These are phyloP conservation scores for Fusarium irregulare DNA, from an alignment of 2,329 filamentous ascomycete species.

Conservation along the genomic window DNA sequence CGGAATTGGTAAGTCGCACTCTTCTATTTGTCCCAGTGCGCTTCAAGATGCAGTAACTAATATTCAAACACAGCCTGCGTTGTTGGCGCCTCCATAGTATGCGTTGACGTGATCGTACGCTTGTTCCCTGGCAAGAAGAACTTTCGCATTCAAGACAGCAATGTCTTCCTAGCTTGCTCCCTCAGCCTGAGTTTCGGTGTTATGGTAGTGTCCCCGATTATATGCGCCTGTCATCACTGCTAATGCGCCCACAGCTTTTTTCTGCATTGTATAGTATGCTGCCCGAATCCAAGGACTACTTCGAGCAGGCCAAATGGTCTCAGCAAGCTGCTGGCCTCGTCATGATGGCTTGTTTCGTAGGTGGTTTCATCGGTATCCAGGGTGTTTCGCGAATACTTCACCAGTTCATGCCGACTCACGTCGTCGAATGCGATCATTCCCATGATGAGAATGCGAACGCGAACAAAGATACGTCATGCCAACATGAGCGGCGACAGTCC, in stretches of 20 bases:
- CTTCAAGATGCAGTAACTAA: neutral
- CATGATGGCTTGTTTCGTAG: constrained; percentile 76
- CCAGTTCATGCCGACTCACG: constrained; percentile 78
- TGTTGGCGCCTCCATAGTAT: constrained; percentile 85
- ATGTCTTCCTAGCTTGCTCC: constrained; percentile 86
- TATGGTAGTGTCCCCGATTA: constrained; percentile 72
- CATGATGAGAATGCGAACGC: constrained; percentile 66
- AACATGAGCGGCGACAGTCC: constrained; percentile 46
- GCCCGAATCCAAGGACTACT: constrained; percentile 83
- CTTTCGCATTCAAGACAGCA: constrained; percentile 91
- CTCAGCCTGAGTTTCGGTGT: constrained; percentile 95
- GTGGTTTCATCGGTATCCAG: constrained; percentile 81
- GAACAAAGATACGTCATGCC: constrained; percentile 45
- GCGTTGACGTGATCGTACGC: constrained; percentile 81
- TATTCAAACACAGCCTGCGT: constrained; percentile 63
- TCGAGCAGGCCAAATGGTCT: constrained; percentile 74
- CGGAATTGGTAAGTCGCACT: constrained; percentile 67
- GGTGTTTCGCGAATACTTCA: constrained; percentile 78
- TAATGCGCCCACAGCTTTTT: constrained; percentile 73
- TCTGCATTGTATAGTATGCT: constrained; percentile 94
- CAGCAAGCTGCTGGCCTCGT: constrained; percentile 74
- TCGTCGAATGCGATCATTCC: constrained; percentile 82
- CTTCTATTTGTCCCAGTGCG: neutral
- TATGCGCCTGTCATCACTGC: neutral
- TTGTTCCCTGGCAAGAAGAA: constrained; percentile 77